A percentile compares a stretch with the other conserved stretches of the same genome.
Conservation (phyloP, 345 rosid species). For the Salix exigua region DNA sequence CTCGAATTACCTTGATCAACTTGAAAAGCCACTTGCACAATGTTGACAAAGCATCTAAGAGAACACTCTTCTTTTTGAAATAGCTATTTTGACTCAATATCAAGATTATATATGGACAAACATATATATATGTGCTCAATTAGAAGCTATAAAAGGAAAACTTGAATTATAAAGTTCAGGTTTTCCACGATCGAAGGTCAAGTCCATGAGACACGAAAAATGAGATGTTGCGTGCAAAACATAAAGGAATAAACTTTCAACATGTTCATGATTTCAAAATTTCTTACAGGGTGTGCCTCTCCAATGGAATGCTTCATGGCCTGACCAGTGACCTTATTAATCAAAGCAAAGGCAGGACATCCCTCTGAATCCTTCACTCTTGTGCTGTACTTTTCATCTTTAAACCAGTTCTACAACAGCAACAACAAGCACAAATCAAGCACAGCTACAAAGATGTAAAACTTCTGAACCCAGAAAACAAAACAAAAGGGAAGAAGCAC, state of each 20-base stretch:
- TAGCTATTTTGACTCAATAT: background rate
- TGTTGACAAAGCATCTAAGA: background rate
- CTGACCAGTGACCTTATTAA: slow-evolving; percentile 81
- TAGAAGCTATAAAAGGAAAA: background rate
- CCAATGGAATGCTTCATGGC: slow-evolving; percentile 83
- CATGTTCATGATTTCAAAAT: background rate
- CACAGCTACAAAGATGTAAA: background rate
- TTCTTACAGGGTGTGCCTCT: slow-evolving; percentile 73
- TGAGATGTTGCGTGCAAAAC: background rate
- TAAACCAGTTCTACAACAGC: slow-evolving; percentile 69
- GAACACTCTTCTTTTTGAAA: background rate
- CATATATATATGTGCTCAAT: too few relatives aligned
- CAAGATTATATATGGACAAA: background rate
- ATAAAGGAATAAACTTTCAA: background rate
- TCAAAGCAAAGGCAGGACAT: slow-evolving; percentile 68
- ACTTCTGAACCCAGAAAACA: slow-evolving; percentile 4
- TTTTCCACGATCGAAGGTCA: background rate
- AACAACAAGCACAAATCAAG: background rate
- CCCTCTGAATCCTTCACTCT: slow-evolving; percentile 81
- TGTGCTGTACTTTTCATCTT: slow-evolving; percentile 79
- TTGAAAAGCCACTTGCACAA: background rate
- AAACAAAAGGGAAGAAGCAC: background rate
- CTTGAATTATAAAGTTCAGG: background rate
- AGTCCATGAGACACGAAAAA: background rate
- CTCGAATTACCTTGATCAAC: background rate